Percentiles rank a stretch among this genome's conserved stretches.
phyloP scores from a whole-genome alignment of 2,329 filamentous ascomycete species.

The Ceratocystis huliohia region DNA sequence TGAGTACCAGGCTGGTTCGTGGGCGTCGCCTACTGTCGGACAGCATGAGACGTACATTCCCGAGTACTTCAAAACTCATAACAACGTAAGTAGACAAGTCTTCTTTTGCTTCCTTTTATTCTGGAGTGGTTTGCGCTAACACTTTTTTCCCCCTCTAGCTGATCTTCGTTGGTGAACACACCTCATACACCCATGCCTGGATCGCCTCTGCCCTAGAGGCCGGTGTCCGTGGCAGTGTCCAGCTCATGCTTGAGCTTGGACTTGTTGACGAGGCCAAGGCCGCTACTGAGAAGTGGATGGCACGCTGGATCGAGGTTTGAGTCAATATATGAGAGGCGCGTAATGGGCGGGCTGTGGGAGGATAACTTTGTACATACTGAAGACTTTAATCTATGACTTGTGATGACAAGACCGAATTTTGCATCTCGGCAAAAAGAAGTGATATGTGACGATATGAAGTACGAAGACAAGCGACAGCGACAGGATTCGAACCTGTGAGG shows the following conservation, averaged over 20 bases:
- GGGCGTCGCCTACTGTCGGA: slow-evolving; percentile 47
- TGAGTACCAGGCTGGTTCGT: slow-evolving; percentile 48
- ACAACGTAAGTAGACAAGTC: slow-evolving; percentile 20
- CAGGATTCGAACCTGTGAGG: slow-evolving; percentile 19
- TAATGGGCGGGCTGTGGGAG: no score
- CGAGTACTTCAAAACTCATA: slow-evolving; percentile 53
- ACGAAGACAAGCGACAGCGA: slow-evolving; percentile 14
- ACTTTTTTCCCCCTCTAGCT: slow-evolving; percentile 30
- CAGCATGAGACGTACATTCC: slow-evolving; percentile 60
- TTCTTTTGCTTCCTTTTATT: neutral
- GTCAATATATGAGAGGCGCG: neutral
- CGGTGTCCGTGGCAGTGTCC: slow-evolving; percentile 50
- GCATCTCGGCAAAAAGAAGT: neutral
- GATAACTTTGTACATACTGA: neutral
- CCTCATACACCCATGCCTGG: slow-evolving; percentile 60
- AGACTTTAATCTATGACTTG: neutral
- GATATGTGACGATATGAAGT: neutral
- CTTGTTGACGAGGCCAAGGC: slow-evolving; percentile 58
- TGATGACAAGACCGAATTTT: neutral
- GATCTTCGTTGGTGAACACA: slow-evolving; percentile 59
- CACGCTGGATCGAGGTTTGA: slow-evolving; percentile 44
- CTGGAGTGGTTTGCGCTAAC: neutral
- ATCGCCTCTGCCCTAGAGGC: slow-evolving; percentile 55
- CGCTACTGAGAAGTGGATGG: slow-evolving; percentile 54
- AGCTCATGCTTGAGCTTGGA: slow-evolving; percentile 49